These are phyloP conservation scores for Pleurotus giganteus DNA, from an alignment of 768 basidiomycete species.

Conservation along the genomic window DNA sequence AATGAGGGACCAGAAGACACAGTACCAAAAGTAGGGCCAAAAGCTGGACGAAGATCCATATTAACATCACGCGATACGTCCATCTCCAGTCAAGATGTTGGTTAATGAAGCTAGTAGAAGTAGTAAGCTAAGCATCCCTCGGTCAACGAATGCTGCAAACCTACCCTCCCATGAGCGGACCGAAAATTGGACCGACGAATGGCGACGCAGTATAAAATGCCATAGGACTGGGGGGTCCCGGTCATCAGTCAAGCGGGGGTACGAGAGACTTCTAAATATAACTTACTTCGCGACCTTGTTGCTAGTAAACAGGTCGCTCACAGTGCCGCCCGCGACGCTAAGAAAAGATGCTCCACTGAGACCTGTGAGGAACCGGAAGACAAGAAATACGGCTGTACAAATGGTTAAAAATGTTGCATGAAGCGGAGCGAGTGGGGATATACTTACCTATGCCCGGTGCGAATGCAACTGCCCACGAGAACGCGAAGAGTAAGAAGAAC, in stretches of 20 bases:
- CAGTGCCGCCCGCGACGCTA: slow-evolving; percentile 54
- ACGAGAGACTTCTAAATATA: not conserved
- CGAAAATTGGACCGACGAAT: slow-evolving; percentile 50
- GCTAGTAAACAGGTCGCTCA: slow-evolving; percentile 57
- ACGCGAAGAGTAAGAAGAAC: slow-evolving; percentile 56
- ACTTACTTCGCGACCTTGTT: slow-evolving; percentile 58
- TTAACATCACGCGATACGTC: slow-evolving; percentile 70
- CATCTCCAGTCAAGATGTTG: slow-evolving; percentile 67
- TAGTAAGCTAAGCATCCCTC: too few relatives aligned
- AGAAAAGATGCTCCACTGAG: slow-evolving; percentile 54
- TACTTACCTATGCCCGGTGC: slow-evolving; percentile 60
- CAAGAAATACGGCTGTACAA: slow-evolving; percentile 57
- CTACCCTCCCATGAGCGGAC: slow-evolving; percentile 59
- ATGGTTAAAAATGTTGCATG: not conserved
- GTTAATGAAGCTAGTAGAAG: slow-evolving; percentile 11
- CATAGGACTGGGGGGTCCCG: slow-evolving; percentile 41
- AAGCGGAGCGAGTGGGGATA: not conserved
- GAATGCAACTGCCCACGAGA: slow-evolving; percentile 74
- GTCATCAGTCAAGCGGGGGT: too few relatives aligned
- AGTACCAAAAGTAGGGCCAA: slow-evolving; percentile 50
- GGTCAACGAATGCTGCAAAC: too few relatives aligned
- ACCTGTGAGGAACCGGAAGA: slow-evolving; percentile 56
- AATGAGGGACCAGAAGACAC: not conserved
- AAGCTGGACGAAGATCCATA: slow-evolving; percentile 63
- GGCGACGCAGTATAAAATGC: slow-evolving; percentile 53